A percentile compares a stretch with the other conserved stretches of the same genome.
Conservation (phyloP, 805 yeast species). For the Saccharomycopsis vini region DNA sequence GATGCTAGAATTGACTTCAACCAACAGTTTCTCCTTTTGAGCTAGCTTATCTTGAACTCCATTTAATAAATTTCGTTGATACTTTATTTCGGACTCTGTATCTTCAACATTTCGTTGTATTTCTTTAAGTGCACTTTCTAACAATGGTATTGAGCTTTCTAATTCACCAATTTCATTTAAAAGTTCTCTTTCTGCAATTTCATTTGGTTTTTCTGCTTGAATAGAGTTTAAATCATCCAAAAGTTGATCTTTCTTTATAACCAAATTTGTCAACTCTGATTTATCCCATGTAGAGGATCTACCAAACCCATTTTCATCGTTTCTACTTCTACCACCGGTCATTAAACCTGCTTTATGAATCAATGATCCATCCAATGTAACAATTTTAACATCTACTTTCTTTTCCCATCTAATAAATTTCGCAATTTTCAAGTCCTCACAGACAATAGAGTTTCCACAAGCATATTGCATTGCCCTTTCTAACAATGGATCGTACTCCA, state of each 20-base stretch:
- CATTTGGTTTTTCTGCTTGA: constrained; percentile 40
- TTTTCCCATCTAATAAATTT: constrained; percentile 61
- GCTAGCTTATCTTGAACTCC: constrained; percentile 21
- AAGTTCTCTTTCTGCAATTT: constrained; percentile 45
- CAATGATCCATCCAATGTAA: constrained; percentile 75
- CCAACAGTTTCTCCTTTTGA: constrained; percentile 20
- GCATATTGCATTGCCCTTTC: constrained; percentile 76
- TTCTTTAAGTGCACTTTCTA: constrained; percentile 38
- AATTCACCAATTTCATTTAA: constrained; percentile 45
- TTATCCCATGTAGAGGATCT: constrained; percentile 63
- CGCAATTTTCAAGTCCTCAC: constrained; percentile 64
- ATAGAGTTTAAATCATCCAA: constrained; percentile 39
- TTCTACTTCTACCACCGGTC: constrained; percentile 78
- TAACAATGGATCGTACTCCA: constrained; percentile 55
- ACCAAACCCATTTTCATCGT: constrained; percentile 22
- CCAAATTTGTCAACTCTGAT: constrained; percentile 48
- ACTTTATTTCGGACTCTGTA: constrained; percentile 35
- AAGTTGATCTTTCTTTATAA: constrained; percentile 40
- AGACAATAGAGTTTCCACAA: constrained; percentile 70
- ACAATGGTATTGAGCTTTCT: constrained; percentile 36
- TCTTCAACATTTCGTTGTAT: constrained; percentile 38
- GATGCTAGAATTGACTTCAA: constrained; percentile 16
- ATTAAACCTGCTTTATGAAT: constrained; percentile 81
- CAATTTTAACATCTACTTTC: constrained; percentile 53
- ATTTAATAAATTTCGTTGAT: constrained; percentile 7